Base-by-base conservation (phyloP, 1,284 basidiomycete genomes). In the Spongispora temasekensis region DNA sequence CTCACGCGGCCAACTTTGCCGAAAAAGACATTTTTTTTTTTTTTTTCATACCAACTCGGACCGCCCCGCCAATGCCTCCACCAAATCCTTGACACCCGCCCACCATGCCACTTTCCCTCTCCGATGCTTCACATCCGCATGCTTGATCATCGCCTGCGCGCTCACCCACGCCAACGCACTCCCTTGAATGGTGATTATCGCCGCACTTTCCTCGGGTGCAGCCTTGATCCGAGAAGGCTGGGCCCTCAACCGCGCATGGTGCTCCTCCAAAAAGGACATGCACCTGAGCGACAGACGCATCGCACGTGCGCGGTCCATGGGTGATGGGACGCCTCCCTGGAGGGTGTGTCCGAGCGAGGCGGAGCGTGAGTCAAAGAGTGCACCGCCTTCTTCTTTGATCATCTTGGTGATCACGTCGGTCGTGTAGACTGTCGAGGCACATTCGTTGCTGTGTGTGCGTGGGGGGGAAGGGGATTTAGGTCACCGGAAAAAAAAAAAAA, bases 311-410 rank as follows among this genome's bases (percentile, higher is more conserved):
- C 97, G 92, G 78, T 99, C 97, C 65, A 94, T 83, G 0, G 97
- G 97, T 1, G 95, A 97, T 4, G 97, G 97, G 5, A 94, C 89
- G 6, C 95, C 95, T 21, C 97, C 97, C 74, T 99, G 97, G 10
- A 99, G 81, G 2, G 95, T 98, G 78, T 99, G 97, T 12, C 97
- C 97, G 23, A 99, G 87, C 4, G 93, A 90, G 19, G 97, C 97
- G 13, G 88, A 92, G 53, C 97, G 90, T 21, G 97, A 89, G 78
- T 99, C 97, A 72, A 98, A 99, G n/a, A 97, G 81, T 8, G 83
- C 73, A 19, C 88, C 87, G 48, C 97, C 97, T 77, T 99, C 97
- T 71, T 98, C 95, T 68, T 91, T 91, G 76, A 98, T 80, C 80
- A 99, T 97, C 75, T 94, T 93, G 65, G 91, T 97, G 68, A 99